These are phyloP conservation scores for Ophiostoma tasmaniense DNA, from an alignment of 2,329 filamentous ascomycete genomes.

Conservation along the genomic window DNA sequence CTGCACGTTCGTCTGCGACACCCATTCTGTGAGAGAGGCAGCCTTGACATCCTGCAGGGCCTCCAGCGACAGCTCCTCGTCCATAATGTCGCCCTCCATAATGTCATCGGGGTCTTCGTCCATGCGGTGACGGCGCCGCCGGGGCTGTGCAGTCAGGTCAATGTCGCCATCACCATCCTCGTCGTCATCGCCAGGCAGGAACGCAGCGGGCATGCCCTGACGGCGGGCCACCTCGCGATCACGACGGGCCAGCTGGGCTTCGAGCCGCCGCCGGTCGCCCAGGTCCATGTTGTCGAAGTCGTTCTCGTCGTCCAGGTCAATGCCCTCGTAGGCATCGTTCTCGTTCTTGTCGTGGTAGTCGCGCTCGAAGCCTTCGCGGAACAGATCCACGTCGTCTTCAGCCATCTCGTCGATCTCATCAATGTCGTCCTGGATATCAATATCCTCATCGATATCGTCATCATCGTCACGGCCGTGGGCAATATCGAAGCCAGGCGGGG, in stretches of 20 bases:
- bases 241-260: slow-evolving; percentile 63
- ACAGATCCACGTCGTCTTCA: slow-evolving; percentile 72
- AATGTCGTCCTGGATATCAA: slow-evolving; percentile 61
- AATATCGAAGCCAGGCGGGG: slow-evolving; percentile 55
- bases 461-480: slow-evolving; percentile 55
- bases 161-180: slow-evolving; percentile 78
- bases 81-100: slow-evolving; percentile 89
- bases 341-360: slow-evolving; percentile 61
- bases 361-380: slow-evolving; percentile 62
- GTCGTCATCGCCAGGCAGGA: slow-evolving; percentile 73
- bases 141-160: slow-evolving; percentile 77
- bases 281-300: slow-evolving; percentile 64
- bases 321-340: slow-evolving; percentile 60
- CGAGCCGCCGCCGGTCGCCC: slow-evolving; percentile 59
- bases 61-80: slow-evolving; percentile 87
- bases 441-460: slow-evolving; percentile 64
- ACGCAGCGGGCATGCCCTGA: slow-evolving; percentile 60
- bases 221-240: slow-evolving; percentile 62
- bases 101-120: slow-evolving; percentile 91
- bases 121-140: slow-evolving; percentile 78
- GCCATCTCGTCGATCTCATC: slow-evolving; percentile 75
- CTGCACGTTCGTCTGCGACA: slow-evolving; percentile 80
- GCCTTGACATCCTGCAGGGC: slow-evolving; percentile 90
- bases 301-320: slow-evolving; percentile 68
- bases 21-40: slow-evolving; percentile 88